Base-by-base conservation (phyloP, 345 rosid species). In the Eucalyptus rudis region DNA sequence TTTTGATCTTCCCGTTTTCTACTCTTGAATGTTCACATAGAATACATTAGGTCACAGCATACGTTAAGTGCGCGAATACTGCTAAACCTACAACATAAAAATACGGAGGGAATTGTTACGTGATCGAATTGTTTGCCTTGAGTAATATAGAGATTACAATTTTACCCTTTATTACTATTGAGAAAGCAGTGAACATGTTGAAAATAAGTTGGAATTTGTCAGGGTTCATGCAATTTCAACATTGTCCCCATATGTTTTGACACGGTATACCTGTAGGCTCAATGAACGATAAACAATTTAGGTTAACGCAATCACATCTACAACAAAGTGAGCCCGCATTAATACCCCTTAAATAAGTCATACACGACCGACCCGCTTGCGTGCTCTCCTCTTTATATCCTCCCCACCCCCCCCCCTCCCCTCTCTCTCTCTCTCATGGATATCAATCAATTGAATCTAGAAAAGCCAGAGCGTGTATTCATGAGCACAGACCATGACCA, bases 401-500 rank as follows among this genome's bases (percentile, higher is more conserved):
- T 1, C 2, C 43, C 43, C 40, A 4, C 22, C 16, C 43, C 9
- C 0, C 13, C 10, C 36, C 0, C 76, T 0, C 6, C 4, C 40
- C 4, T 11, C 40, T 4, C n/a, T 33, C 44, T 68, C 81, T 33
- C 81, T 71, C 81, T 8, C 45, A 71, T 76, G 84, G 84, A 76
- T 76, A 76, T 76, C 84, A 76, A 76, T 76, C 84, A 40, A 45
- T 86, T 36, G 44, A 86, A 88, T 86, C 79, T 31, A 17, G 91
- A 86, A 79, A 90, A 90, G 85, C 44, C 89, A 49, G 86, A 88
- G 49, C 91, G 87, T 76, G 86, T 31, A 40, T 86, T 54, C 27
- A 89, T 93, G 89, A 86, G 87, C 80, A 40, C 58, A 17, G 92
- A 89, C 24, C 91, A 76, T 20, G 89, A 14, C 86, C 80, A 31